Conservation (phyloP, 805 yeast genomes). For the Candida nanaspora region DNA sequence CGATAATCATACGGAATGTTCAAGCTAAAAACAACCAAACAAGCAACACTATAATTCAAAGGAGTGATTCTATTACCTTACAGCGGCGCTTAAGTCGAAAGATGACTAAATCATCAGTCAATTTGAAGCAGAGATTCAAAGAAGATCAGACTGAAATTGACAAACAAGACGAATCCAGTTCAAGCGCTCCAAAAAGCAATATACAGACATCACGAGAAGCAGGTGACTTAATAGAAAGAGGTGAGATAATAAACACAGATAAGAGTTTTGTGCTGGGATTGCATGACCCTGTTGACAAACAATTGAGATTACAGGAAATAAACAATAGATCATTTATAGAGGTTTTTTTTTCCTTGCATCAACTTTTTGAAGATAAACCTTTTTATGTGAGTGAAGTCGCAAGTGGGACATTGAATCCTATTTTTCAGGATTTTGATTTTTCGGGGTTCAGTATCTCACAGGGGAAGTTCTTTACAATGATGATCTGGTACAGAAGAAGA, state of each 20-base stretch:
- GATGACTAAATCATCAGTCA: neutral
- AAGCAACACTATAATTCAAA: too few relatives aligned
- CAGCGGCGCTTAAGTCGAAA: neutral
- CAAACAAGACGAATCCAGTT: neutral
- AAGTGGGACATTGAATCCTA: constrained; percentile 19
- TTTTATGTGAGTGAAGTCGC: constrained; percentile 30
- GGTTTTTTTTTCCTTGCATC: constrained; percentile 29
- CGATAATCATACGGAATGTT: constrained; percentile 12
- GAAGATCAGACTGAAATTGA: neutral
- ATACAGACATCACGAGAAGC: neutral
- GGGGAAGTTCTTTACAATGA: constrained; percentile 8
- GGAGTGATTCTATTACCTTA: too few relatives aligned
- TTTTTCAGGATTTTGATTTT: constrained; percentile 22
- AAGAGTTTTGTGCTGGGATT: constrained; percentile 6
- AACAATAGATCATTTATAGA: constrained; percentile 23
- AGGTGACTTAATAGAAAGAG: constrained; percentile 9
- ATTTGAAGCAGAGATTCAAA: too few relatives aligned
- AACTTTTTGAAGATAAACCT: constrained; percentile 16
- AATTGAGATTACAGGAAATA: constrained; percentile 20
- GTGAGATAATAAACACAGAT: neutral
- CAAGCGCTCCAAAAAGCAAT: neutral
- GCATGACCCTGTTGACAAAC: constrained; percentile 18
- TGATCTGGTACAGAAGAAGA: constrained; percentile 11
- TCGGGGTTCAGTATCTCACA: constrained; percentile 4
- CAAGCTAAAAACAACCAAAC: neutral